Evolutionary conservation across 768 basidiomycete species (phyloP).

Genomic region (Russula brevipes): DNA sequence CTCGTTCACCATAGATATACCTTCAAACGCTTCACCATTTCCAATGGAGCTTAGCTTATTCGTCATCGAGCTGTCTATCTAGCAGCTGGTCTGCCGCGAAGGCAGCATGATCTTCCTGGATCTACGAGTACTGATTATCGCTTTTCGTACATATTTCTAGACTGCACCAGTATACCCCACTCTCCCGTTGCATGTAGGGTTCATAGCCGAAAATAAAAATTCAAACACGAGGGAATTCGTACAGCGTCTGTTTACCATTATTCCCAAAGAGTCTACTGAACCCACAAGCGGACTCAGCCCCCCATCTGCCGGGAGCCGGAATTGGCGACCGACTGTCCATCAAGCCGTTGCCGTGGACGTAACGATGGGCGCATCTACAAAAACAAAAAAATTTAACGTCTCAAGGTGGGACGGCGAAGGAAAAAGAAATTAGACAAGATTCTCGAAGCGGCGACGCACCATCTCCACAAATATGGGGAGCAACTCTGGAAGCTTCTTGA

Average conservation of each 20-base stretch:
- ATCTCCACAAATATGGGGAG: slow-evolving; percentile 90
- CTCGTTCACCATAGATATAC: slow-evolving; percentile 52
- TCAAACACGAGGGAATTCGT: slow-evolving; percentile 2
- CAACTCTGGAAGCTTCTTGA: slow-evolving; percentile 72
- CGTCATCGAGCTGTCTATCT: not conserved
- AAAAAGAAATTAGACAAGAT: not conserved
- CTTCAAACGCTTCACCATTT: slow-evolving; percentile 70
- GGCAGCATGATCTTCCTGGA: slow-evolving; percentile 6
- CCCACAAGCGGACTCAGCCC: not conserved
- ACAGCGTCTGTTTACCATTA: not conserved
- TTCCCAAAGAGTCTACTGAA: not conserved
- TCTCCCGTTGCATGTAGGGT: slow-evolving; percentile 11
- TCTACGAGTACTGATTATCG: slow-evolving; percentile 19
- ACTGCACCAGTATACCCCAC: slow-evolving; percentile 21
- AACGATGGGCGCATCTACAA: slow-evolving; percentile 21
- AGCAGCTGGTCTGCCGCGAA: slow-evolving; percentile 23
- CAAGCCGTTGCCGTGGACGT: slow-evolving; percentile 1
- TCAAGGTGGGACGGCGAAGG: not conserved
- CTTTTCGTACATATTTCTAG: slow-evolving; percentile 18
- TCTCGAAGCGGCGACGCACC: slow-evolving; percentile 43
- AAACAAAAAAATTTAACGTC: not conserved
- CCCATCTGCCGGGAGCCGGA: not conserved
- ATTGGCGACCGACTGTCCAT: not conserved
- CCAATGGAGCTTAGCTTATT: slow-evolving; percentile 47
- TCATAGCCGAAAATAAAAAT: slow-evolving; percentile 9